phyloP scores from a whole-genome alignment of 805 yeast genomes.

The Pichia phayaonensis region DNA sequence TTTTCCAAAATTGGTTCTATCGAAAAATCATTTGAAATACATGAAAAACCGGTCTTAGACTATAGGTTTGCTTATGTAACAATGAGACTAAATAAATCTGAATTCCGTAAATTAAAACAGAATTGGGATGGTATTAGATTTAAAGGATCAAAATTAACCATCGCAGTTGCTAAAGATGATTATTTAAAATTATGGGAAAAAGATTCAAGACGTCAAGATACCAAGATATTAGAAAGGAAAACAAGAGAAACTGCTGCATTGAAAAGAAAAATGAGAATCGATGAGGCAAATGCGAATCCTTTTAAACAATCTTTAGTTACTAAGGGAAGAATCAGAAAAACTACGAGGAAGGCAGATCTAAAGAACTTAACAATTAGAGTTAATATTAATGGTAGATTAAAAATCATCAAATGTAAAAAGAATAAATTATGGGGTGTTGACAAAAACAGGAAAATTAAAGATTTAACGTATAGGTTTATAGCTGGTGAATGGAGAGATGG shows the following conservation, averaged over 20 bases:
- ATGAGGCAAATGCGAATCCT: constrained; percentile 36
- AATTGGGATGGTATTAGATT: constrained; percentile 65
- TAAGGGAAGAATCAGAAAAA: constrained; percentile 55
- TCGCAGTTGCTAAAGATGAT: constrained; percentile 56
- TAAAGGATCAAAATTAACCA: constrained; percentile 61
- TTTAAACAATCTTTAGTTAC: constrained; percentile 18
- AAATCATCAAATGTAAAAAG: constrained; percentile 53
- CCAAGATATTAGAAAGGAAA: constrained; percentile 21
- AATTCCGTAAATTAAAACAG: constrained; percentile 41
- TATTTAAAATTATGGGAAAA: constrained; percentile 40
- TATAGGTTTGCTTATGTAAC: constrained; percentile 61
- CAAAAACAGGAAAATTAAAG: constrained; percentile 52
- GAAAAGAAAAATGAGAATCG: constrained; percentile 34
- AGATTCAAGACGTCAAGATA: constrained; percentile 37
- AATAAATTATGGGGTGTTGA: constrained; percentile 89
- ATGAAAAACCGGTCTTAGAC: constrained; percentile 46
- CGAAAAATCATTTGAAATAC: constrained; percentile 39
- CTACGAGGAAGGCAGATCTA: constrained; percentile 41
- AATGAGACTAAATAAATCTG: constrained; percentile 40
- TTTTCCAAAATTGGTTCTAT: constrained; percentile 57
- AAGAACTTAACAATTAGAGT: constrained; percentile 60
- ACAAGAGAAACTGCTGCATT: constrained; percentile 29
- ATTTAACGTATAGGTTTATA: constrained; percentile 53
- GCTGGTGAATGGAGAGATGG: constrained; percentile 77
- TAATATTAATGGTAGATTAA: constrained; percentile 47